phyloP scores from a whole-genome alignment of 805 yeast genomes.

The Kazachstania martiniae region DNA sequence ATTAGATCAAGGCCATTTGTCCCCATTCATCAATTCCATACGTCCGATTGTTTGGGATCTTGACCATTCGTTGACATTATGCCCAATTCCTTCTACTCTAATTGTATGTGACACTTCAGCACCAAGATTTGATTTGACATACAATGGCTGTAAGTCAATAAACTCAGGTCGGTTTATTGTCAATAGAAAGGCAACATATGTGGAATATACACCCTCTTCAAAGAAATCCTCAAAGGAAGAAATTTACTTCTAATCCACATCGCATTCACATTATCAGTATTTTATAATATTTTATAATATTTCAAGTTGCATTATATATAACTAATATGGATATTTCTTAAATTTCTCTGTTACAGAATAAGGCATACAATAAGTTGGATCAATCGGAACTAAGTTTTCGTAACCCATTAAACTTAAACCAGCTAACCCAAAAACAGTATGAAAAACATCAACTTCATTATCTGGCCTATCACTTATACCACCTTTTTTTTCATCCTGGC shows the following conservation, averaged over 20 bases:
- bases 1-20: slow-evolving; percentile 76
- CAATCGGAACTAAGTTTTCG: slow-evolving; percentile 49
- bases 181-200: slow-evolving; percentile 45
- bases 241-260: slow-evolving; percentile 26
- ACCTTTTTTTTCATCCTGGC: slow-evolving; percentile 73
- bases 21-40: slow-evolving; percentile 58
- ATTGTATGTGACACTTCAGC: slow-evolving; percentile 63
- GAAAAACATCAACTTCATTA: slow-evolving; percentile 87
- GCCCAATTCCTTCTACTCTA: slow-evolving; percentile 65
- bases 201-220: slow-evolving; percentile 59
- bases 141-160: slow-evolving; percentile 70
- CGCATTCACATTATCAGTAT: neutral
- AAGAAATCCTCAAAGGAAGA: slow-evolving; percentile 42
- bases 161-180: slow-evolving; percentile 54
- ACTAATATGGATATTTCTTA: slow-evolving; percentile 27
- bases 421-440: slow-evolving; percentile 81
- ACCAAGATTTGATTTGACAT: slow-evolving; percentile 62
- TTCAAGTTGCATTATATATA: neutral
- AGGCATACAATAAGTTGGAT: slow-evolving; percentile 87
- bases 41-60: slow-evolving; percentile 61
- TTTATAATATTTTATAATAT: too few species aligned
- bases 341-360: slow-evolving; percentile 26
- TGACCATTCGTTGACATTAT: slow-evolving; percentile 57
- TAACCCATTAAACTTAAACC: slow-evolving; percentile 72
- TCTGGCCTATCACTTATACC: slow-evolving; percentile 91